Base-by-base conservation (phyloP, 306 rosid species). In the Prunus mume region DNA sequence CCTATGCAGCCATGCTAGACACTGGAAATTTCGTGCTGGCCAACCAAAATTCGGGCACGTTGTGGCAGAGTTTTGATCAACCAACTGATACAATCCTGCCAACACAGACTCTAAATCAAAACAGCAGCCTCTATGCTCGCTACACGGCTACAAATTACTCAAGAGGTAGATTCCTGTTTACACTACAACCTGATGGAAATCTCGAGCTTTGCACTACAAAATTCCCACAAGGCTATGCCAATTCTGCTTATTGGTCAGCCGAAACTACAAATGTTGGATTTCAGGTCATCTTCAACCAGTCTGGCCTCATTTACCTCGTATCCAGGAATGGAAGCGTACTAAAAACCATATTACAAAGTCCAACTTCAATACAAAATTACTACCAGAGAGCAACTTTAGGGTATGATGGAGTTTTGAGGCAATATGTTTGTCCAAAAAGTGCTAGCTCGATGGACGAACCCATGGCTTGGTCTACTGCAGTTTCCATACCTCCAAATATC, bases 21-120 rank as follows among this genome's bases (percentile, higher is more conserved):
- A 74, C 17, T 2, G 92, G 94, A 0, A 89, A 89, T 17, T 55
- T 55, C 2, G 61, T 55, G 25, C 24, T 55, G 61, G 25, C 22
- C 13, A n/a, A n/a, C 61, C 27, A 3, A 0, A 22, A 57, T 45
- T 78, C 85, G 0, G n/a, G 12, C 1, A 0, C 11, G 72, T 28
- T 83, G 28, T 91, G 94, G 97, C 51, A 80, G 79, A 89, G 91
- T 64, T 91, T 91, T 72, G 34, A 80, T 1, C 4, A 58, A 22
- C 93, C 93, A 15, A 86, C 92, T 0, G 92, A 89, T 70, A 91
- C 97, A 0, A 77, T 91, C 64, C 76, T 91, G 63, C 97, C 93
- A 1, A 63, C 76, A 34, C 88, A 89, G 54, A 52, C 43, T 11
- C 9, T 91, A 12, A 41, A n/a, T 12, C 45, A 1, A 4, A 25